A percentile compares a stretch with the other conserved stretches of the same genome.
These are phyloP conservation scores for Pseudopediastrum boryanum DNA, from an alignment of 139 green algal species.

Conservation along the genomic window DNA sequence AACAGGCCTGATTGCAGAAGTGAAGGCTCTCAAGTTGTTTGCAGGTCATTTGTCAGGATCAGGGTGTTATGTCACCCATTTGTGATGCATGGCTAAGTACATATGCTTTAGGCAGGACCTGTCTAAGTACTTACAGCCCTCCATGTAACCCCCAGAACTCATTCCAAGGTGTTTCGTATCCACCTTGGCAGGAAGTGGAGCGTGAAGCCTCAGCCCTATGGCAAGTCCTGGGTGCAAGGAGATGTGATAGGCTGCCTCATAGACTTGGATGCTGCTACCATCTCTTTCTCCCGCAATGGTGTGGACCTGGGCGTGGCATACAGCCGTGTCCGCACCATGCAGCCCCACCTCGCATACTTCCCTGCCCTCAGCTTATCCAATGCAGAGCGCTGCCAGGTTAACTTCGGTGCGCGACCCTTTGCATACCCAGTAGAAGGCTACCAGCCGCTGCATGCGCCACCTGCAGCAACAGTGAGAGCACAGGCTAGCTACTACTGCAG, in stretches of 20 bases:
- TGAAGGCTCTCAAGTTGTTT: too few species aligned
- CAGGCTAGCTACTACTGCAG: constrained; percentile 54
- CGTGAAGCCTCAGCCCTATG: constrained; percentile 76
- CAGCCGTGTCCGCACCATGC: constrained; percentile 55
- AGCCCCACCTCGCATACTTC: constrained; percentile 79
- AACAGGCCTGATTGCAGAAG: too few species aligned
- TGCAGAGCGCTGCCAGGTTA: constrained; percentile 79
- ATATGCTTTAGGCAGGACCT: too few species aligned
- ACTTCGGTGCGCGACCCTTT: constrained; percentile 84
- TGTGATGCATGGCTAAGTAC: too few species aligned
- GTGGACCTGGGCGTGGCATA: constrained; percentile 82
- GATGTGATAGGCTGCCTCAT: constrained; percentile 91
- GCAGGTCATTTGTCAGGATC: too few species aligned
- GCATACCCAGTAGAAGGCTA: constrained; percentile 76
- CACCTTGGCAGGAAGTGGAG: constrained; percentile 71
- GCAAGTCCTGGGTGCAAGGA: constrained; percentile 72
- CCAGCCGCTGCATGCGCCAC: constrained; percentile 66
- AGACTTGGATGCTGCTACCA: constrained; percentile 76
- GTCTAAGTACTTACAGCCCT: too few species aligned
- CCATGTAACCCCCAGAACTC: too few species aligned
- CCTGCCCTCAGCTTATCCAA: constrained; percentile 82
- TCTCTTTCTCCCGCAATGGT: constrained; percentile 89
- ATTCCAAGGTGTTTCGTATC: too few species aligned
- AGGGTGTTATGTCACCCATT: too few species aligned
- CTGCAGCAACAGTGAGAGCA: background rate